phyloP scores from a whole-genome alignment of 352 stramenopile species.

The Phytophthora pluvialis region DNA sequence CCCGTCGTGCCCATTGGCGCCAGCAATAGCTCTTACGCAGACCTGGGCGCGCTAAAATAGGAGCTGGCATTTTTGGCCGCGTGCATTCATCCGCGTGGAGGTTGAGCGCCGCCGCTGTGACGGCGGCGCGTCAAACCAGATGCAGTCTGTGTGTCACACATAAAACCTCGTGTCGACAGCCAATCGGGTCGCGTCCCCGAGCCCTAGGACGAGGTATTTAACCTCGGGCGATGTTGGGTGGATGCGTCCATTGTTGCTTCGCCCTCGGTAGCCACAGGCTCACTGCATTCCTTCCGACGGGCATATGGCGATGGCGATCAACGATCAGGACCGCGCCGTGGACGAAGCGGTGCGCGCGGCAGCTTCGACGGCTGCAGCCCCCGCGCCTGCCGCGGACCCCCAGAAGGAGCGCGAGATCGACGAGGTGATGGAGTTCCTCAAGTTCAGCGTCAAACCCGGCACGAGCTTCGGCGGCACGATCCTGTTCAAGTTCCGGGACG shows the following conservation, averaged over 20 bases:
- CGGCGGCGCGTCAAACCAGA: neutral
- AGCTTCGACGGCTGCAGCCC: too few relatives aligned
- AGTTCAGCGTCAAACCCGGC: slow-evolving; percentile 80
- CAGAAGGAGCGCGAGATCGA: slow-evolving; percentile 79
- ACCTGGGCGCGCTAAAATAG: slow-evolving; percentile 5
- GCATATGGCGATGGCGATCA: slow-evolving; percentile 15
- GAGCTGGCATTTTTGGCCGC: neutral
- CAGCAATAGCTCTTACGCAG: slow-evolving; percentile 1
- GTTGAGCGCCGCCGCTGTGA: neutral
- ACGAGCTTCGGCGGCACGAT: slow-evolving; percentile 81
- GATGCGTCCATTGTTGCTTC: slow-evolving; percentile 31
- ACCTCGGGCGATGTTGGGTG: slow-evolving; percentile 36
- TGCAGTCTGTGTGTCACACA: slow-evolving; percentile 15
- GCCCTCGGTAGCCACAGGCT: slow-evolving; percentile 6
- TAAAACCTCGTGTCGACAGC: slow-evolving; percentile 3
- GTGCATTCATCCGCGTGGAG: neutral
- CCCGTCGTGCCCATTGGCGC: neutral
- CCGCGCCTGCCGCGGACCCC: neutral
- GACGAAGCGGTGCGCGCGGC: slow-evolving; percentile 2
- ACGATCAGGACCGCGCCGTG: slow-evolving; percentile 21
- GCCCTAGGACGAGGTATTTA: slow-evolving; percentile 21
- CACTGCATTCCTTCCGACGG: neutral
- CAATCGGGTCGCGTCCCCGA: slow-evolving; percentile 15
- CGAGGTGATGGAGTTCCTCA: slow-evolving; percentile 89
- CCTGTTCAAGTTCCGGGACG: slow-evolving; percentile 83